Percentiles rank a stretch among this genome's conserved stretches.
Conservation (phyloP, 1,139 yeast genomes). For the Pneumocystis murina region DNA sequence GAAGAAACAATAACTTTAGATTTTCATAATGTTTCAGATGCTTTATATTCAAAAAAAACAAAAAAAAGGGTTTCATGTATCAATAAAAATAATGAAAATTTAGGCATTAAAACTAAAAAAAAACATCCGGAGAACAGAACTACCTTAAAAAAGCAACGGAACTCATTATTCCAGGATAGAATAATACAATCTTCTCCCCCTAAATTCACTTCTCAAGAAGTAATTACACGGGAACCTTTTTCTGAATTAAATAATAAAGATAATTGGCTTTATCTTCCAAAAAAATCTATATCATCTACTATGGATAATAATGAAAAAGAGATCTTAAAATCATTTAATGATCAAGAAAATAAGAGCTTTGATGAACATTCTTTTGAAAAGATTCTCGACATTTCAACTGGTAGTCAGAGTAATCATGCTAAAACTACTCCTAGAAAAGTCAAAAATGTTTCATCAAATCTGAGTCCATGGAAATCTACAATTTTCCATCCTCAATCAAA, state of each 20-base stretch:
- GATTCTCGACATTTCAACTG: neutral
- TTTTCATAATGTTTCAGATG: neutral
- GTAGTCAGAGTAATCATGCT: neutral
- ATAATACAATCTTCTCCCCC: neutral
- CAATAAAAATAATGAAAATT: neutral
- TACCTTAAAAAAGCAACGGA: neutral
- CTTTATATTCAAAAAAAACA: neutral
- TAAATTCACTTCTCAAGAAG: neutral
- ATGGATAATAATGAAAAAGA: neutral
- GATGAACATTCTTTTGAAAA: neutral
- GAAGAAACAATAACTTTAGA: neutral
- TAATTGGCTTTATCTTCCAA: neutral
- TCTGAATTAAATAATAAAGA: neutral
- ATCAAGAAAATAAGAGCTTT: neutral
- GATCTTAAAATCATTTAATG: neutral
- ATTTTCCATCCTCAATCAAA: neutral
- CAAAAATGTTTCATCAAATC: neutral
- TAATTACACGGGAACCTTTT: neutral
- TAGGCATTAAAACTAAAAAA: neutral
- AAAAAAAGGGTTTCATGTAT: neutral
- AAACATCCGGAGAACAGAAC: neutral
- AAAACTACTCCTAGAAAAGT: neutral
- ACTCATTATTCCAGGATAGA: neutral
- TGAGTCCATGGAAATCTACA: neutral
- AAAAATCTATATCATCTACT: neutral